Conservation (phyloP, 2,329 filamentous ascomycete species). For the Pseudocercospora ulei region DNA sequence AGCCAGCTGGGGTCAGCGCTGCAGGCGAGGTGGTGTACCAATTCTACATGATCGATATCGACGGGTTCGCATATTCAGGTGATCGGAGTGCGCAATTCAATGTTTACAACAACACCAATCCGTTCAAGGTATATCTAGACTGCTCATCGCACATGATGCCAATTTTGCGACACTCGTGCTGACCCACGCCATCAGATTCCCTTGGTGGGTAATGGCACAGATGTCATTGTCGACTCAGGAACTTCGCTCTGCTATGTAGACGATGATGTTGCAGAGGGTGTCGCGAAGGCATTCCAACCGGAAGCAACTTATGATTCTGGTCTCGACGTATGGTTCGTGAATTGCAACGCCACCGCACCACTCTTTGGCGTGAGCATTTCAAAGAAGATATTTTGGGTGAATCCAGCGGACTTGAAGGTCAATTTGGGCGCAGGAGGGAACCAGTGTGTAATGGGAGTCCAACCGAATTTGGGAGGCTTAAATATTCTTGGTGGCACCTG, state of each 20-base stretch:
- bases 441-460: slow-evolving; percentile 33
- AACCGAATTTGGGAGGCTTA: slow-evolving; percentile 29
- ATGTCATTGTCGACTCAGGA: slow-evolving; percentile 41
- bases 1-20: slow-evolving; percentile 25
- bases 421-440: slow-evolving; percentile 11
- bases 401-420: slow-evolving; percentile 30
- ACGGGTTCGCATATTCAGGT: slow-evolving; percentile 29
- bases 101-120: slow-evolving; percentile 19
- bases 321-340: slow-evolving; percentile 34
- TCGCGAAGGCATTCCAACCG: slow-evolving; percentile 38
- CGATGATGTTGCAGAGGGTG: slow-evolving; percentile 31
- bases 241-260: slow-evolving; percentile 38
- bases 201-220: slow-evolving; percentile 29
- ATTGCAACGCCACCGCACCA: slow-evolving; percentile 39
- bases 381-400: slow-evolving; percentile 32
- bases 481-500: slow-evolving; percentile 43
- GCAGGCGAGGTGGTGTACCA: slow-evolving; percentile 30
- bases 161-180: not conserved
- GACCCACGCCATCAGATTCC: no score
- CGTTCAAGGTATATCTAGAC: slow-evolving; percentile 9
- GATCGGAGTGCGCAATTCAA: slow-evolving; percentile 25
- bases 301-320: slow-evolving; percentile 34
- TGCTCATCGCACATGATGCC: not conserved
- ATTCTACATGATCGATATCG: slow-evolving; percentile 36
- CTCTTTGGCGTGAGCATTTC: slow-evolving; percentile 38